Percentiles rank a stretch among this genome's conserved stretches.
phyloP scores from a whole-genome alignment of 805 yeast genomes.

The Wickerhamomyces chambardii region DNA sequence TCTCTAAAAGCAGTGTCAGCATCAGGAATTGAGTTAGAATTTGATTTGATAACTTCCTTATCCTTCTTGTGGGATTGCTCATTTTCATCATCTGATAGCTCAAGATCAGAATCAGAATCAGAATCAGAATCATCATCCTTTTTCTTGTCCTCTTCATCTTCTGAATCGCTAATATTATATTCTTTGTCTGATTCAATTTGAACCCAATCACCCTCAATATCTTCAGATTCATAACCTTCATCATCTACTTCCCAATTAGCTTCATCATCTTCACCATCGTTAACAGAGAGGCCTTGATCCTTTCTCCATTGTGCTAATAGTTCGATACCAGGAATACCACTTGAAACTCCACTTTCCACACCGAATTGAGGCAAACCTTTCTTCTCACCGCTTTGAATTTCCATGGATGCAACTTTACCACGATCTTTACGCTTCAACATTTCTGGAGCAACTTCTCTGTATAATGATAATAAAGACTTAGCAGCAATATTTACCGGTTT shows the following conservation, averaged over 20 bases:
- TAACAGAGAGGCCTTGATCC: slow-evolving; percentile 44
- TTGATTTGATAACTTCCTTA: slow-evolving; percentile 23
- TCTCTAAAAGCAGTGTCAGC: slow-evolving; percentile 42
- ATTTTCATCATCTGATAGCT: slow-evolving; percentile 26
- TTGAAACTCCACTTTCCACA: slow-evolving; percentile 50
- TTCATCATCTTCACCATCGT: slow-evolving; percentile 53
- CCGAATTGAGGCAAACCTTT: slow-evolving; percentile 58
- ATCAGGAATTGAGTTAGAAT: slow-evolving; percentile 25
- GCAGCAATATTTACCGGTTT: slow-evolving; percentile 96
- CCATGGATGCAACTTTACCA: slow-evolving; percentile 88
- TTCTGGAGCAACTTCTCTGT: slow-evolving; percentile 94
- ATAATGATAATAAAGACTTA: slow-evolving; percentile 72
- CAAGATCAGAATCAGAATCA: slow-evolving; percentile 43
- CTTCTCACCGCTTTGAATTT: slow-evolving; percentile 53
- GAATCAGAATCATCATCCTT: slow-evolving; percentile 37
- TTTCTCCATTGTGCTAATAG: slow-evolving; percentile 81
- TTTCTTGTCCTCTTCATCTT: slow-evolving; percentile 30
- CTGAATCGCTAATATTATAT: slow-evolving; percentile 46
- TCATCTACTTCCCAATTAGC: slow-evolving; percentile 47
- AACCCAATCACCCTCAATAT: slow-evolving; percentile 89
- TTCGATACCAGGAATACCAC: slow-evolving; percentile 89
- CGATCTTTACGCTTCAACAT: slow-evolving; percentile 87
- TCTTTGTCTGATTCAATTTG: slow-evolving; percentile 78
- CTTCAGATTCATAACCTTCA: slow-evolving; percentile 40
- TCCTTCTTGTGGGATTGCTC: slow-evolving; percentile 17